These are phyloP conservation scores for Agaricus sinodeliciosus DNA, from an alignment of 768 basidiomycete genomes.

Conservation along the genomic window DNA sequence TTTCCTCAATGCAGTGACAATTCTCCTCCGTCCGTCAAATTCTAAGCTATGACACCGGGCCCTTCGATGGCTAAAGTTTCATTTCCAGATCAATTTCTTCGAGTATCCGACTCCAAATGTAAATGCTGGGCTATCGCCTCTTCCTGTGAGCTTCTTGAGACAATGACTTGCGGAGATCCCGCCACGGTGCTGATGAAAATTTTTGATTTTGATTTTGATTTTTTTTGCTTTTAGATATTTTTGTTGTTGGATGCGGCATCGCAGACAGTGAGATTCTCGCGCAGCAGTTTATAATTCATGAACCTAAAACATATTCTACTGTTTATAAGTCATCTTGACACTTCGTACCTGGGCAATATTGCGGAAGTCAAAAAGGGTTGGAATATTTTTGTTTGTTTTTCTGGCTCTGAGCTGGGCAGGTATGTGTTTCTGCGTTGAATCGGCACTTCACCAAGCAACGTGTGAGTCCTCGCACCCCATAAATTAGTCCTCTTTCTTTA, in stretches of 20 bases:
- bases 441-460: background rate
- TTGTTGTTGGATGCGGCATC: background rate
- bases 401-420: background rate
- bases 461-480: background rate
- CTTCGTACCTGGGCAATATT: slow-evolving; percentile 5
- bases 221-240: too few relatives aligned
- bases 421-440: background rate
- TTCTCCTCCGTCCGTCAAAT: too few relatives aligned
- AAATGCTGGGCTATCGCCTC: too few relatives aligned
- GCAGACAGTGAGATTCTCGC: background rate
- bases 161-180: too few relatives aligned
- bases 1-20: slow-evolving; percentile 14
- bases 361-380: background rate
- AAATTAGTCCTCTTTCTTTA: background rate
- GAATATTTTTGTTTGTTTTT: background rate
- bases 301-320: too few relatives aligned
- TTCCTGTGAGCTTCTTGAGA: too few relatives aligned
- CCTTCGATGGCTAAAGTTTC: too few relatives aligned
- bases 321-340: background rate
- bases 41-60: too few relatives aligned
- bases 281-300: background rate
- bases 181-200: too few relatives aligned
- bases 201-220: too few relatives aligned
- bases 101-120: too few relatives aligned
- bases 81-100: too few relatives aligned